Conservation (phyloP, 306 rosid species). For the Sesbania bispinosa region DNA sequence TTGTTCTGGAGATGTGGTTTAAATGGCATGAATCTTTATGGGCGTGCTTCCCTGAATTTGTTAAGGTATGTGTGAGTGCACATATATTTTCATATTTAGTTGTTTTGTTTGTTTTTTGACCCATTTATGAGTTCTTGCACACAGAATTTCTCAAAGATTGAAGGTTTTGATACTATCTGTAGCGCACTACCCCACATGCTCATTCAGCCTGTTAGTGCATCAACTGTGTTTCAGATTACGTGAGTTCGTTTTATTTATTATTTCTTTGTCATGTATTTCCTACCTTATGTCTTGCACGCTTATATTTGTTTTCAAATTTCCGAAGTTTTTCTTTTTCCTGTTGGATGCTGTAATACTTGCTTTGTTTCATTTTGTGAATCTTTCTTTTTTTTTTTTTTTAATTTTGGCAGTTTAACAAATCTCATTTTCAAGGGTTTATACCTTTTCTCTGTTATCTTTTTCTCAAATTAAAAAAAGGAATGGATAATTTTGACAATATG, state of each 20-base stretch:
- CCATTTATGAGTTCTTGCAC: background rate
- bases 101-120: background rate
- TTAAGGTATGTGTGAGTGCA: constrained; percentile 39
- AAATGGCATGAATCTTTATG: constrained; percentile 91
- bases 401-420: background rate
- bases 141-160: constrained; percentile 54
- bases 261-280: background rate
- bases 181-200: constrained; percentile 58
- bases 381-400: background rate
- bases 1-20: constrained; percentile 84
- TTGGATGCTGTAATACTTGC: background rate
- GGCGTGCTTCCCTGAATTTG: constrained; percentile 47
- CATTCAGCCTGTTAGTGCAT: constrained; percentile 59
- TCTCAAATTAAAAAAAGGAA: background rate
- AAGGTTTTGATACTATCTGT: constrained; percentile 33
- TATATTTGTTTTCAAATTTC: background rate
- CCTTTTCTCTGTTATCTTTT: background rate
- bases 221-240: constrained; percentile 66
- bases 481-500: background rate
- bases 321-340: background rate
- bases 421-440: background rate
- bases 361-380: background rate
- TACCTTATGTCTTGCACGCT: background rate
- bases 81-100: background rate
- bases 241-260: constrained; percentile 37